These are phyloP conservation scores for Phaeolepiota aurea DNA, from an alignment of 768 basidiomycete genomes.

Conservation along the genomic window DNA sequence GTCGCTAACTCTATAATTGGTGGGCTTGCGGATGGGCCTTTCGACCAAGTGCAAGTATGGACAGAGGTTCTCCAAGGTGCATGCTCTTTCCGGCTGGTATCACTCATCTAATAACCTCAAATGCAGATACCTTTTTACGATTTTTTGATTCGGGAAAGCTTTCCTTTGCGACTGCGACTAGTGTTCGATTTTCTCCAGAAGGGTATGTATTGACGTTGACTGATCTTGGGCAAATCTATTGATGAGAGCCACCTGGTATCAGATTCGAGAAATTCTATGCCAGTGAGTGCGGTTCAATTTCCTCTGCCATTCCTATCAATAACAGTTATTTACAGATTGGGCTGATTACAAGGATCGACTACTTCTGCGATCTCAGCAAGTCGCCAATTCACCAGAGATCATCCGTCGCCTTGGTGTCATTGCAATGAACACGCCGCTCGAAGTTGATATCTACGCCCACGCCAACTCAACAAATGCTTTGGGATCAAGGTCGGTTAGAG, in stretches of 20 bases:
- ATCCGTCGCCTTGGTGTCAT: constrained; percentile 39
- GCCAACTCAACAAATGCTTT: constrained; percentile 43
- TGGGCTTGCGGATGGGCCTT: constrained; percentile 37
- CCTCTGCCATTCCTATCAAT: not conserved
- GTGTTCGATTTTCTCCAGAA: constrained; percentile 36
- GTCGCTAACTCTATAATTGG: constrained; percentile 44
- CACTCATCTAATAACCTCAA: too few species aligned
- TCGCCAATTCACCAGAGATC: constrained; percentile 41
- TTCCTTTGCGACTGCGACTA: constrained; percentile 38
- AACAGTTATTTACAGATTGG: constrained; percentile 25
- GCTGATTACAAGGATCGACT: constrained; percentile 35
- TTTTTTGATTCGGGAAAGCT: constrained; percentile 41
- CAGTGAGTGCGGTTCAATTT: constrained; percentile 16
- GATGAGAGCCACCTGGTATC: too few species aligned
- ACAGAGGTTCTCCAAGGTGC: constrained; percentile 37
- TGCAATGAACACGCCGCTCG: constrained; percentile 43
- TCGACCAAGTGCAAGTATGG: constrained; percentile 41
- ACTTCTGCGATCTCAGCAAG: constrained; percentile 39
- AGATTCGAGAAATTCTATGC: constrained; percentile 40
- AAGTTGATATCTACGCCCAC: constrained; percentile 43
- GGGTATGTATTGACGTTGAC: constrained; percentile 18
- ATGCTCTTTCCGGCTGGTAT: not conserved
- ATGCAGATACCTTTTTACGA: constrained; percentile 33
- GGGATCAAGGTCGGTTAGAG: constrained; percentile 22
- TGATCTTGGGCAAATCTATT: not conserved